phyloP scores from a whole-genome alignment of 148 eudicot genomes.

The Salicornia ramosissima region DNA sequence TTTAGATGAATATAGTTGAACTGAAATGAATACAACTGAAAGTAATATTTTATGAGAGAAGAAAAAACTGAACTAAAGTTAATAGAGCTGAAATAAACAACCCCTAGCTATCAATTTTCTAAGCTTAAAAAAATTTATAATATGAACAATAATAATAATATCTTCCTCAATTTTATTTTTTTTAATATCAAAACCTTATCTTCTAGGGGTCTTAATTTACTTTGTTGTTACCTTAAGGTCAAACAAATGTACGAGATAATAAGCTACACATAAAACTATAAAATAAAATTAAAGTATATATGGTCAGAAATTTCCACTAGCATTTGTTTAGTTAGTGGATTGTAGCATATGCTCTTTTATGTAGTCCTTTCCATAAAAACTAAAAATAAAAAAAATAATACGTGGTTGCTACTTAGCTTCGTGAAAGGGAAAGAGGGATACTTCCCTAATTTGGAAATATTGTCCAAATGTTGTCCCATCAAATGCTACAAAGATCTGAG shows the following conservation, averaged over 20 bases:
- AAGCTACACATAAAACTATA: not conserved
- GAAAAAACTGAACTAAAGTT: too few species aligned
- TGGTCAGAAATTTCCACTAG: not conserved
- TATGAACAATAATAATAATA: too few species aligned
- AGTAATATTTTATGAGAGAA: too few species aligned
- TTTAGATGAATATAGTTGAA: too few species aligned
- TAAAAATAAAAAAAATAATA: not conserved
- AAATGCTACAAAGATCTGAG: not conserved
- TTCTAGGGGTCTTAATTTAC: not conserved
- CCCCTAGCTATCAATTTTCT: too few species aligned
- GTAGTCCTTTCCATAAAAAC: not conserved
- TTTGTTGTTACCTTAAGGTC: not conserved
- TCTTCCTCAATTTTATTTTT: too few species aligned
- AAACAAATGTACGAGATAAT: not conserved
- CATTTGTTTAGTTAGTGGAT: conserved; percentile 10
- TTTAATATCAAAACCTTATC: not conserved
- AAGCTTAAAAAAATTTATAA: too few species aligned
- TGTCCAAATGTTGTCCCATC: not conserved
- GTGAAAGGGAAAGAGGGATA: conserved; percentile 10
- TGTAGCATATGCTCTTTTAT: not conserved
- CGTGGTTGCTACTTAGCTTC: conserved; percentile 1
- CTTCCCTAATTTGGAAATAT: conserved; percentile 12
- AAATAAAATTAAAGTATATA: not conserved
- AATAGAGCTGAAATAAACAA: too few species aligned
- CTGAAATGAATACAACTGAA: too few species aligned